Conservation (phyloP, 305 asterid genomes). For the Rubia balearica region DNA sequence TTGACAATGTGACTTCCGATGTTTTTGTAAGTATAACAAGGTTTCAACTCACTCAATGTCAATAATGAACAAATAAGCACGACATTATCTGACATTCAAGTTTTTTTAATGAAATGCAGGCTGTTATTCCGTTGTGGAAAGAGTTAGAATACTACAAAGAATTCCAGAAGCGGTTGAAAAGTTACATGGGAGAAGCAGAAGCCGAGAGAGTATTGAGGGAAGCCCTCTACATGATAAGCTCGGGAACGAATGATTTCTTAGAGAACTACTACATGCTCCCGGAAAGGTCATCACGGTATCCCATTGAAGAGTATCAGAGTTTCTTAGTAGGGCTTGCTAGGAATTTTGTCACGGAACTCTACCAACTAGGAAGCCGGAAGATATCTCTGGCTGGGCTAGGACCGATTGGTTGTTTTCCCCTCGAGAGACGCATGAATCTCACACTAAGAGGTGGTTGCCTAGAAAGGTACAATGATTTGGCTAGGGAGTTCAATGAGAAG, state of each 20-base stretch:
- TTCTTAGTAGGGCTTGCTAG: conserved; percentile 40
- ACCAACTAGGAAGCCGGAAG: conserved; percentile 59
- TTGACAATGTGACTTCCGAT: conserved; percentile 67
- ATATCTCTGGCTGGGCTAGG: conserved; percentile 61
- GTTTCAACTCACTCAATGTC: not conserved
- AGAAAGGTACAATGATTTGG: conserved; percentile 45
- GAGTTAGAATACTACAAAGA: conserved; percentile 61
- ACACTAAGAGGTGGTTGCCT: conserved; percentile 35
- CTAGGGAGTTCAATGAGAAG: conserved; percentile 45
- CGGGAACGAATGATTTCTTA: conserved; percentile 67
- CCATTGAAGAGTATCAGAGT: conserved; percentile 42
- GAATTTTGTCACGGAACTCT: conserved; percentile 33
- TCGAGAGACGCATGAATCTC: conserved; percentile 49
- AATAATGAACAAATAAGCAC: not conserved
- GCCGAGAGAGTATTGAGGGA: conserved; percentile 36
- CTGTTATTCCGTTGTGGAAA: conserved; percentile 62
- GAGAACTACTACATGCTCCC: conserved; percentile 53
- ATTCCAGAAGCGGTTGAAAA: conserved; percentile 38
- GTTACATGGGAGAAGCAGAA: conserved; percentile 34
- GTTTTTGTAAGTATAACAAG: conserved; percentile 45
- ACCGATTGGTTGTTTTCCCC: conserved; percentile 80
- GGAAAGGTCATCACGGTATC: conserved; percentile 26
- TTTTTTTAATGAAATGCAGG: conserved; percentile 25
- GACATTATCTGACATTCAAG: not conserved
- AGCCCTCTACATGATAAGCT: conserved; percentile 52